Evolutionary conservation across 768 basidiomycete species (phyloP).

Genomic region (Serendipita sp.): DNA sequence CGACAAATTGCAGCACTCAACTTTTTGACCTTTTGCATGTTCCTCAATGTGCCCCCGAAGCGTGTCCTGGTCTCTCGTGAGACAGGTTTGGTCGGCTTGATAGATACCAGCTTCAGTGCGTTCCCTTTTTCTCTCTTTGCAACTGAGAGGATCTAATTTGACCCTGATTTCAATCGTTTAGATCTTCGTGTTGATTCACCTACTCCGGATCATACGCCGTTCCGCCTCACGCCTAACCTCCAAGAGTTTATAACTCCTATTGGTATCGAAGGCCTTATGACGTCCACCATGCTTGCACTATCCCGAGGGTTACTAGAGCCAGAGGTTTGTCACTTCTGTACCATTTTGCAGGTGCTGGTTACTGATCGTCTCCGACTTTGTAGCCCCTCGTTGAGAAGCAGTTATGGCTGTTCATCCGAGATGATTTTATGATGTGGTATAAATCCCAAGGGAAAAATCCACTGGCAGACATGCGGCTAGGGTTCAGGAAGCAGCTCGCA

Average conservation of each 20-base stretch:
- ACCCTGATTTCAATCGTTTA: background rate
- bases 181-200: slow-evolving; percentile 25
- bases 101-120: background rate
- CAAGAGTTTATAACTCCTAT: slow-evolving; percentile 83
- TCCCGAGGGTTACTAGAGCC: slow-evolving; percentile 81
- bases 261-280: slow-evolving; percentile 77
- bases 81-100: background rate
- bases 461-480: slow-evolving; percentile 37
- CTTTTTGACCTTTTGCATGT: slow-evolving; percentile 85
- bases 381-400: slow-evolving; percentile 89
- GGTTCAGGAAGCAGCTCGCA: slow-evolving; percentile 28
- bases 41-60: slow-evolving; percentile 64
- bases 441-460: slow-evolving; percentile 38
- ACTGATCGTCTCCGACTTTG: slow-evolving; percentile 6
- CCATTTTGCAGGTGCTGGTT: background rate
- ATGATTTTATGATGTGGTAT: slow-evolving; percentile 77
- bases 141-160: background rate
- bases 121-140: too few species aligned
- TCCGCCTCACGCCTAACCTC: slow-evolving; percentile 94
- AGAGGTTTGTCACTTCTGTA: slow-evolving; percentile 38
- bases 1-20: slow-evolving; percentile 72
- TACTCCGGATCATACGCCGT: slow-evolving; percentile 64
- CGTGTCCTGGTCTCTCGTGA: slow-evolving; percentile 76
- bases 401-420: slow-evolving; percentile 77
- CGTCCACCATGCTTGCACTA: slow-evolving; percentile 79